These are phyloP conservation scores for Raffaelea deltoideospora DNA, from an alignment of 2,329 filamentous ascomycete species.

Conservation along the genomic window DNA sequence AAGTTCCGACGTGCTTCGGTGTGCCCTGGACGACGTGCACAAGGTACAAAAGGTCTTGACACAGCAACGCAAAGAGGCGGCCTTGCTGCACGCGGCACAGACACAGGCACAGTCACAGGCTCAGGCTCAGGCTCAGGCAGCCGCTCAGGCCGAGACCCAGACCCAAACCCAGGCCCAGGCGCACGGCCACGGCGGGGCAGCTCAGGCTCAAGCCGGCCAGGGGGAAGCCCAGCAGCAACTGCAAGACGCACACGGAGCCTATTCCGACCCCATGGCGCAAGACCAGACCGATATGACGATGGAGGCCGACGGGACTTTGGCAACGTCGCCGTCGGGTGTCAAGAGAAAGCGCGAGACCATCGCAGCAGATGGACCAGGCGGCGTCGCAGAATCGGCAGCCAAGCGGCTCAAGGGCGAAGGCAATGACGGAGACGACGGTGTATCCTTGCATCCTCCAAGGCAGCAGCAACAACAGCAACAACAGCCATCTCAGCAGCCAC, in stretches of 20 bases:
- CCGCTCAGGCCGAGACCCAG: background rate
- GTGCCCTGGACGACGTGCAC: constrained; percentile 58
- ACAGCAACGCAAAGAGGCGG: constrained; percentile 43
- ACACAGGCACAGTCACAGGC: constrained; percentile 15
- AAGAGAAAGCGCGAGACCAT: constrained; percentile 68
- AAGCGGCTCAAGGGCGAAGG: too few relatives aligned
- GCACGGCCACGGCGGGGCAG: too few relatives aligned
- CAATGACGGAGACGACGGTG: too few relatives aligned
- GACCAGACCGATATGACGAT: too few relatives aligned
- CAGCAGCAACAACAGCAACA: constrained; percentile 17
- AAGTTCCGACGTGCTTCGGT: constrained; percentile 56
- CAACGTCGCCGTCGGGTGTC: constrained; percentile 24
- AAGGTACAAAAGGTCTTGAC: constrained; percentile 49
- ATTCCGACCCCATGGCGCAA: too few relatives aligned
- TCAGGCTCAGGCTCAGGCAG: constrained; percentile 5
- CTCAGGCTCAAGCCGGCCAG: background rate
- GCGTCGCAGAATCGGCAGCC: too few relatives aligned
- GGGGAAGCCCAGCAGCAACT: too few relatives aligned
- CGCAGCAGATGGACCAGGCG: too few relatives aligned
- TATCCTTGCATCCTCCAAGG: too few relatives aligned
- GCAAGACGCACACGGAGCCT: too few relatives aligned
- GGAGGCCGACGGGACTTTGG: too few relatives aligned
- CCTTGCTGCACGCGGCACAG: constrained; percentile 31
- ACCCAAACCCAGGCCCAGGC: constrained; percentile 17
- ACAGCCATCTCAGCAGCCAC: constrained; percentile 15